Evolutionary conservation across 164 flowering plant species (phyloP).

Genomic region (Kingdonia uniflora): DNA sequence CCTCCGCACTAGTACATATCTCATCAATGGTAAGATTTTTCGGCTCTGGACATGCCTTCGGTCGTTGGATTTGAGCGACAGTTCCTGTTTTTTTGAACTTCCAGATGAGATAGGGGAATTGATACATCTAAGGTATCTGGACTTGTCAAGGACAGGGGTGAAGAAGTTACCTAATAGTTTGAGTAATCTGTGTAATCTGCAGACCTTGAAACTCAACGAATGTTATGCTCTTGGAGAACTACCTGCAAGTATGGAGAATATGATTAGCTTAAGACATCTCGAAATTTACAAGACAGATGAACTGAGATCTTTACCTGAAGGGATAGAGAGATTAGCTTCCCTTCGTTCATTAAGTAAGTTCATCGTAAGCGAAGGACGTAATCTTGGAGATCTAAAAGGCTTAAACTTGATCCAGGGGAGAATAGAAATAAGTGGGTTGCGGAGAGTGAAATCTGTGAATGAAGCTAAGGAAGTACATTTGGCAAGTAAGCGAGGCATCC

Average conservation of each 20-base stretch:
- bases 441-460: not conserved
- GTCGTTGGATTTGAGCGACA: no score
- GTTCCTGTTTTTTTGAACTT: no score
- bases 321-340: not conserved
- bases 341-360: not conserved
- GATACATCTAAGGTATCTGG: slow-evolving; percentile 1
- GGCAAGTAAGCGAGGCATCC: not conserved
- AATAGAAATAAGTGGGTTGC: not conserved
- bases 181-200: not conserved
- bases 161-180: not conserved
- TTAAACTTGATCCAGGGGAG: no score
- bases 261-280: not conserved
- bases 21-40: no score
- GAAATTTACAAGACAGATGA: not conserved
- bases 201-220: no score
- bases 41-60: no score
- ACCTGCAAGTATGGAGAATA: no score
- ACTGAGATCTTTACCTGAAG: not conserved
- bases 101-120: not conserved
- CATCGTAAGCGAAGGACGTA: not conserved
- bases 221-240: no score
- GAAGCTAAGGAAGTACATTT: not conserved
- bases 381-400: no score
- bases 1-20: no score
- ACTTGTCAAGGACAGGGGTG: not conserved